A percentile compares a stretch with the other conserved stretches of the same genome.
Evolutionary conservation across 306 rosid species (phyloP).

Genomic region (Prunus mongolica): DNA sequence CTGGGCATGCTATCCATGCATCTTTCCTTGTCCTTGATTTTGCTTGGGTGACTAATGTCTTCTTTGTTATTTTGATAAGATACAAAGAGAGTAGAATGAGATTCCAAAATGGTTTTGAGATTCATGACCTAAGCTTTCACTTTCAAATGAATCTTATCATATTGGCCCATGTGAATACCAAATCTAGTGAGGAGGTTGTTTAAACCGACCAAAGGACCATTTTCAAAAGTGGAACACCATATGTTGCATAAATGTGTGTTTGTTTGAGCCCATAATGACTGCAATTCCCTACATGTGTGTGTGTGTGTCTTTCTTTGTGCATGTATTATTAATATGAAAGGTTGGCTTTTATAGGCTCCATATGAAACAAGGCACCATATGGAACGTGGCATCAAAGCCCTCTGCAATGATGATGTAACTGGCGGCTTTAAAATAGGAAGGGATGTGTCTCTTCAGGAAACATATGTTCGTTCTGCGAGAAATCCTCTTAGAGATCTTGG

Average conservation of each 20-base stretch:
- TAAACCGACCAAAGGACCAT: too few relatives aligned
- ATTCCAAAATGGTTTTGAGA: neutral
- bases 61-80: neutral
- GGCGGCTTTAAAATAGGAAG: too few relatives aligned
- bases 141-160: neutral
- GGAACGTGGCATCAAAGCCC: too few relatives aligned
- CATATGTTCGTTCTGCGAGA: too few relatives aligned
- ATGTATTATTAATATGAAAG: slow-evolving; percentile 4
- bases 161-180: neutral
- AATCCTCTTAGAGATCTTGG: too few relatives aligned
- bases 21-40: neutral
- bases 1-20: slow-evolving; percentile 50
- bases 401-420: too few relatives aligned
- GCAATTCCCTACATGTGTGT: neutral
- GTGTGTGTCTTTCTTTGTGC: slow-evolving; percentile 1
- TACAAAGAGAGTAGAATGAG: neutral
- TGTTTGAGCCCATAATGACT: neutral
- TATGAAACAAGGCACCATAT: too few relatives aligned
- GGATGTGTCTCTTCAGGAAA: too few relatives aligned
- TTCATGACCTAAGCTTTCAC: neutral
- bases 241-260: neutral
- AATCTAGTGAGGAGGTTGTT: neutral
- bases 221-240: neutral
- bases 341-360: slow-evolving; percentile 61
- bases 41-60: neutral